These are phyloP conservation scores for Lachnellula hyalina DNA, from an alignment of 2,329 filamentous ascomycete species.

Conservation along the genomic window DNA sequence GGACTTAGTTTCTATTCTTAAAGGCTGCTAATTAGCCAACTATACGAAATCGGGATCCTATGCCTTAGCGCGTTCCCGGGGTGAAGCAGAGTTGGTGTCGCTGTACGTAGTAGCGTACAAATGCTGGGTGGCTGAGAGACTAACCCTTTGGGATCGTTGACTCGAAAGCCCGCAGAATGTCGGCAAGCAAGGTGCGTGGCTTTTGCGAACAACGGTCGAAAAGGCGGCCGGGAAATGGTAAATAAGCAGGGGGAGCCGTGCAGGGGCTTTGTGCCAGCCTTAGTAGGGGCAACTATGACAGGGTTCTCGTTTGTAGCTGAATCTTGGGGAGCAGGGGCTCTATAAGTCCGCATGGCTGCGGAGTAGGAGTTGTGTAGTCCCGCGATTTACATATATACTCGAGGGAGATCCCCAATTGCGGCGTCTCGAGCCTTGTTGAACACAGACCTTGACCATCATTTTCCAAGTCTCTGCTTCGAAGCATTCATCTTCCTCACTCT, in stretches of 20 bases:
- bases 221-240: constrained; percentile 8
- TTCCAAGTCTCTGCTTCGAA: constrained; percentile 10
- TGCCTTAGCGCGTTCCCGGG: constrained; percentile 4
- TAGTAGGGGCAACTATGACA: constrained; percentile 10
- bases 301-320: constrained; percentile 20
- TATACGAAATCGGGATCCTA: constrained; percentile 3
- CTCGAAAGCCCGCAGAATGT: constrained; percentile 12
- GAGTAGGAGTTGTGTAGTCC: constrained; percentile 15
- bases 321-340: constrained; percentile 20
- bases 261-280: constrained; percentile 9
- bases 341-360: constrained; percentile 21
- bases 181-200: constrained; percentile 15
- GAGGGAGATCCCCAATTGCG: constrained; percentile 20
- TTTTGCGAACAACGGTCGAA: constrained; percentile 18
- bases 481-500: constrained; percentile 6
- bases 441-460: constrained; percentile 8
- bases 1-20: constrained; percentile 20
- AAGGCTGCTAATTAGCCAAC: constrained; percentile 23
- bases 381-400: constrained; percentile 29
- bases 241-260: background rate
- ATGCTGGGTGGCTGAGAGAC: constrained; percentile 4
- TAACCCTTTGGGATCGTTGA: constrained; percentile 5
- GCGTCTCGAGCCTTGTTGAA: constrained; percentile 16
- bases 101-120: background rate
- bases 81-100: constrained; percentile 3